phyloP scores from a whole-genome alignment of 768 basidiomycete species.

The Mycena galericulata region DNA sequence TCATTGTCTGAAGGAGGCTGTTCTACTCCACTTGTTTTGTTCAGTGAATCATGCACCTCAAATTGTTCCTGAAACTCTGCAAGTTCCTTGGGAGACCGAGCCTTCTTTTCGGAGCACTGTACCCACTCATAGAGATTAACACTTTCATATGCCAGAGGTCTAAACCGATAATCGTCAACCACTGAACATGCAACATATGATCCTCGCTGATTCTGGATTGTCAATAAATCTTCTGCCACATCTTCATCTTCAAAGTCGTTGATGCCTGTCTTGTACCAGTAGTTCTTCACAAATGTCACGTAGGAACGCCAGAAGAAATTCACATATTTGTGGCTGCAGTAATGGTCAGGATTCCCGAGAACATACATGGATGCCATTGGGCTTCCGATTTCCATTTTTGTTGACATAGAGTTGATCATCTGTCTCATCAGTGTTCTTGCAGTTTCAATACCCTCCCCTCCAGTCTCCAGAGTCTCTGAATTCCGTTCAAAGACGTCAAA shows the following conservation, averaged over 20 bases:
- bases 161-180: conserved; percentile 38
- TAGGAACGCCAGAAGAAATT: conserved; percentile 45
- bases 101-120: conserved; percentile 4
- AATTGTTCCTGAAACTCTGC: too few species aligned
- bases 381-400: too few species aligned
- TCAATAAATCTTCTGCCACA: not conserved
- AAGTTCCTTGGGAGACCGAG: not conserved
- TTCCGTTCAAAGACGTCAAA: conserved; percentile 32
- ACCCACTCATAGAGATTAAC: conserved; percentile 40
- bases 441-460: conserved; percentile 28
- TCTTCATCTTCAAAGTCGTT: not conserved
- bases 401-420: too few species aligned
- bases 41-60: too few species aligned
- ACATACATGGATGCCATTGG: conserved; percentile 21
- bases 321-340: conserved; percentile 43
- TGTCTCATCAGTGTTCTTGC: conserved; percentile 4
- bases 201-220: not conserved
- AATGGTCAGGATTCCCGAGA: conserved; percentile 49
- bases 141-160: conserved; percentile 23
- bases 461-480: conserved; percentile 15
- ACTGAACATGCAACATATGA: conserved; percentile 37
- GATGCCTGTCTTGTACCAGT: not conserved
- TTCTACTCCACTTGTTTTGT: too few species aligned
- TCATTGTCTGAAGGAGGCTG: too few species aligned
- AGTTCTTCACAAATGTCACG: conserved; percentile 11